Conservation (phyloP, 2,329 filamentous ascomycete genomes). For the Penicillium sp. region DNA sequence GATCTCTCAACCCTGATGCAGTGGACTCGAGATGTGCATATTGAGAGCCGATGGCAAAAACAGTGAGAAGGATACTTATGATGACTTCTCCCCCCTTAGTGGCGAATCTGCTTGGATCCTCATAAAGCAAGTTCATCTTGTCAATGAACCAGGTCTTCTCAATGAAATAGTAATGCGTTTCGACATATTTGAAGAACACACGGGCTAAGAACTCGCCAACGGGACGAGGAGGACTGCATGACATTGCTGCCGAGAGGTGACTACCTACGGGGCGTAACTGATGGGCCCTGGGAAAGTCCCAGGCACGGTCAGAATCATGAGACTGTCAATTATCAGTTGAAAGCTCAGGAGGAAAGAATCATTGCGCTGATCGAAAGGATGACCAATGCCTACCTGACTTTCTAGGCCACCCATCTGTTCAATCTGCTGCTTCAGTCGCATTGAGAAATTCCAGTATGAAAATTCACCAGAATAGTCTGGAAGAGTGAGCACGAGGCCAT, state of each 20-base stretch:
- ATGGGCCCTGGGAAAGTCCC: conserved; percentile 44
- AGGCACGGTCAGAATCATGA: conserved; percentile 9
- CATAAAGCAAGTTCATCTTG: conserved; percentile 41
- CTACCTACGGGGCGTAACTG: conserved; percentile 42
- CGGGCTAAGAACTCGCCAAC: conserved; percentile 45
- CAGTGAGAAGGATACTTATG: conserved; percentile 43
- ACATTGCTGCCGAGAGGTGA: conserved; percentile 33
- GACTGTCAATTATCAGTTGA: not conserved
- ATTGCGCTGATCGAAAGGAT: too few species aligned
- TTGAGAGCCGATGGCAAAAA: conserved; percentile 48
- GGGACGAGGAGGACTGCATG: conserved; percentile 43
- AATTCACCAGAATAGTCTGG: conserved; percentile 50
- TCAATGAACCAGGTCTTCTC: conserved; percentile 39
- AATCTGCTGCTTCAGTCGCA: conserved; percentile 48
- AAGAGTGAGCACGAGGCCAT: not conserved
- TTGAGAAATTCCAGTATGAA: conserved; percentile 51
- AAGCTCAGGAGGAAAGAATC: not conserved
- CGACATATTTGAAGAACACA: conserved; percentile 45
- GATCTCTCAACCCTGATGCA: not conserved
- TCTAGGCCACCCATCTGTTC: conserved; percentile 26
- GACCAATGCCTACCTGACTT: not conserved
- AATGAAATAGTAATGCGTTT: conserved; percentile 41
- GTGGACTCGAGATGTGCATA: conserved; percentile 44
- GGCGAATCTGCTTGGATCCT: conserved; percentile 30
- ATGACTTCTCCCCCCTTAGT: conserved; percentile 40